A percentile compares a stretch with the other conserved stretches of the same genome.
phyloP scores from a whole-genome alignment of 768 basidiomycete species.

The Tephrocybe rancida region DNA sequence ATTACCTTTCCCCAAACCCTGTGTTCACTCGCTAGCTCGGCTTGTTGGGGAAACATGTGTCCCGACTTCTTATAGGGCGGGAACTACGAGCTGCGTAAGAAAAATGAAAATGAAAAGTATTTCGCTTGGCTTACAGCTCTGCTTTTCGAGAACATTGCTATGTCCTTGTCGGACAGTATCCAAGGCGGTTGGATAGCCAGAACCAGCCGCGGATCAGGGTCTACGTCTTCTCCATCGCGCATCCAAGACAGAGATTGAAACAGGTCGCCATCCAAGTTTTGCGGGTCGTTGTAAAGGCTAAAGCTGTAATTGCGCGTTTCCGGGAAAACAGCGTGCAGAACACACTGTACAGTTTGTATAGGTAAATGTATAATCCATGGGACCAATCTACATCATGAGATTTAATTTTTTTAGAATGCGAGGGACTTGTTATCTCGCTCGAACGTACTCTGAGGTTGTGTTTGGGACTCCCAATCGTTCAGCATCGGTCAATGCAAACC shows the following conservation, averaged over 20 bases:
- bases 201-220: conserved; percentile 29
- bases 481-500: conserved; percentile 33
- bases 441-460: conserved; percentile 43
- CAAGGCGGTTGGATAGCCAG: conserved; percentile 66
- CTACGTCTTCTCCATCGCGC: not conserved
- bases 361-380: conserved; percentile 55
- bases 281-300: conserved; percentile 25
- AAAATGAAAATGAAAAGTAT: conserved; percentile 7
- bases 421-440: not conserved
- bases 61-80: conserved; percentile 38
- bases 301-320: conserved; percentile 46
- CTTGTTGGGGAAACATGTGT: conserved; percentile 29
- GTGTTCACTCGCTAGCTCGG: conserved; percentile 41
- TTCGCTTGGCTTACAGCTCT: conserved; percentile 33
- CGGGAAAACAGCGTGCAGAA: conserved; percentile 47
- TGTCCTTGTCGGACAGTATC: conserved; percentile 55
- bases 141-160: conserved; percentile 53
- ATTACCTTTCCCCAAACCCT: conserved; percentile 63
- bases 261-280: conserved; percentile 38
- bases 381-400: conserved; percentile 35
- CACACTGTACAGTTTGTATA: conserved; percentile 50
- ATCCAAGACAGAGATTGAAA: conserved; percentile 51
- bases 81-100: conserved; percentile 32
- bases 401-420: not conserved
- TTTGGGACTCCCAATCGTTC: conserved; percentile 34